These are phyloP conservation scores for Penicillium sp. DNA, from an alignment of 2,329 filamentous ascomycete genomes.

Conservation along the genomic window DNA sequence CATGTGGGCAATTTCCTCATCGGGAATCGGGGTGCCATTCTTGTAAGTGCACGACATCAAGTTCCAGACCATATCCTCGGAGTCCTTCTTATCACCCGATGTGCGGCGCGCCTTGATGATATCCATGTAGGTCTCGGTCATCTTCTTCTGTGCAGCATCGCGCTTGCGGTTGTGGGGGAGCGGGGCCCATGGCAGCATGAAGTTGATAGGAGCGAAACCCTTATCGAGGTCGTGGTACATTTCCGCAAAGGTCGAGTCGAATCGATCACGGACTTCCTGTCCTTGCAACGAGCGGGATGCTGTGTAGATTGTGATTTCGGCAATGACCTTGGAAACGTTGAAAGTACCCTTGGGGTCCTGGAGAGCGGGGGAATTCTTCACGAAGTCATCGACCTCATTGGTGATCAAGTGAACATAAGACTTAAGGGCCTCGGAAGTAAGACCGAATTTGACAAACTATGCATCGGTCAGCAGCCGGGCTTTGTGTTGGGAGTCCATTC, in stretches of 20 bases:
- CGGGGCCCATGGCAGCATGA: slow-evolving; percentile 83
- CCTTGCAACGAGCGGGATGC: slow-evolving; percentile 83
- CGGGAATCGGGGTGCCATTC: slow-evolving; percentile 72
- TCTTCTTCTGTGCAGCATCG: slow-evolving; percentile 74
- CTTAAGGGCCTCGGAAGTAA: slow-evolving; percentile 60
- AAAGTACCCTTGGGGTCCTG: slow-evolving; percentile 66
- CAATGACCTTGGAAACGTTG: slow-evolving; percentile 72
- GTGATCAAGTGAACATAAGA: slow-evolving; percentile 78
- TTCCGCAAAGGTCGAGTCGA: slow-evolving; percentile 75
- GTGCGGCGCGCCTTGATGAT: slow-evolving; percentile 72
- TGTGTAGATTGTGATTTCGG: slow-evolving; percentile 86
- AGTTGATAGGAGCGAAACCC: slow-evolving; percentile 87
- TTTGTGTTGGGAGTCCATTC: slow-evolving; percentile 10
- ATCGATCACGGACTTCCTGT: slow-evolving; percentile 74
- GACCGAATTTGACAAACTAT: slow-evolving; percentile 62
- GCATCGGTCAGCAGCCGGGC: slow-evolving; percentile 10
- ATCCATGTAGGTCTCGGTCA: slow-evolving; percentile 78
- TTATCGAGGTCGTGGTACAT: slow-evolving; percentile 88
- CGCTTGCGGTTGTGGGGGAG: slow-evolving; percentile 84
- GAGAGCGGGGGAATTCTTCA: slow-evolving; percentile 66
- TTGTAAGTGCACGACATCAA: slow-evolving; percentile 85
- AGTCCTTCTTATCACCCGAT: slow-evolving; percentile 50
- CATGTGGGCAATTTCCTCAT: slow-evolving; percentile 84
- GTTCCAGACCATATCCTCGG: slow-evolving; percentile 83
- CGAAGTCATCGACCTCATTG: slow-evolving; percentile 69